Conservation (phyloP, 2,329 filamentous ascomycete genomes). For the Aspergillus chevalieri region DNA sequence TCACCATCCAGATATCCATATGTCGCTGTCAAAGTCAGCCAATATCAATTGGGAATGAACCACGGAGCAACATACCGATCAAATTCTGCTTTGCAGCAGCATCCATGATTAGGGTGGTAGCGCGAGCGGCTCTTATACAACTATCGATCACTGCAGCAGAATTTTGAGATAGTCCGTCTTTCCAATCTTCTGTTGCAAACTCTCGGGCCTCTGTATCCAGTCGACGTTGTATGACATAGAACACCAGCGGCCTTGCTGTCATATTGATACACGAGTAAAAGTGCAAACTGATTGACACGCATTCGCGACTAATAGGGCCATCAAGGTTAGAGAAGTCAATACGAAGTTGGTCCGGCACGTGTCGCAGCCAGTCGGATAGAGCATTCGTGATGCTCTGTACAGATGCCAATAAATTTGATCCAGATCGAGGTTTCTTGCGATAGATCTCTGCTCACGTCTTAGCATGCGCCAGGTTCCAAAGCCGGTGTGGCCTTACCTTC, state of each 20-base stretch:
- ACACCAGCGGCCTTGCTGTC: constrained; percentile 50
- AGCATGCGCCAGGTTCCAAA: background rate
- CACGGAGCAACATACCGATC: constrained; percentile 35
- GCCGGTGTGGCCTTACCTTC: constrained; percentile 18
- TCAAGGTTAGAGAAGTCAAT: constrained; percentile 44
- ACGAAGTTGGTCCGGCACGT: constrained; percentile 44
- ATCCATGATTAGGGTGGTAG: constrained; percentile 46
- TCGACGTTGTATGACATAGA: constrained; percentile 48
- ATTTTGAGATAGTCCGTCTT: constrained; percentile 42
- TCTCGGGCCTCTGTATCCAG: constrained; percentile 32
- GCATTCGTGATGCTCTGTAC: constrained; percentile 48
- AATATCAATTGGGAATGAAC: background rate
- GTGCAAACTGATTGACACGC: constrained; percentile 48
- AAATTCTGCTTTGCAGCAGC: constrained; percentile 46
- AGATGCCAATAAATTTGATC: constrained; percentile 44
- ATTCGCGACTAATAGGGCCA: constrained; percentile 42
- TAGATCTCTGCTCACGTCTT: constrained; percentile 39
- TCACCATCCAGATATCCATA: constrained; percentile 56
- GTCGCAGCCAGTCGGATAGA: constrained; percentile 46
- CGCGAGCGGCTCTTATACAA: constrained; percentile 47
- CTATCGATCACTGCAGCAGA: constrained; percentile 49
- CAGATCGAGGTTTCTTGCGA: constrained; percentile 43
- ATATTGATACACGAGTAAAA: constrained; percentile 56
- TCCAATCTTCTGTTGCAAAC: constrained; percentile 40
- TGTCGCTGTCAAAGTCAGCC: constrained; percentile 33